Evolutionary conservation across 179 eudicot genomes (phyloP).

Genomic region (Gypsophila paniculata): DNA sequence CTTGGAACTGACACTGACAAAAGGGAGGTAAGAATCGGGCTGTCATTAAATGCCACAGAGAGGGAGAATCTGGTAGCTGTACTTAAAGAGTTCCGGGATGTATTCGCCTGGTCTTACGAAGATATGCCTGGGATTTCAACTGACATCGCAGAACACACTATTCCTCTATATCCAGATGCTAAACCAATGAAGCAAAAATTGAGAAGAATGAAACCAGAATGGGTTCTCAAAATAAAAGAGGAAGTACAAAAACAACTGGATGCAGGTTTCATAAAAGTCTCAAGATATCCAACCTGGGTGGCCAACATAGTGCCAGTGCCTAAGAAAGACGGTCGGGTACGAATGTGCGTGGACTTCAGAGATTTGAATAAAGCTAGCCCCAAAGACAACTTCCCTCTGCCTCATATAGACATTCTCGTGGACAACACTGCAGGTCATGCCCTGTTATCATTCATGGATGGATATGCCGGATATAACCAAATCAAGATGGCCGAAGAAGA

Average conservation of each 20-base stretch:
- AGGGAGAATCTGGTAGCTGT: not conserved
- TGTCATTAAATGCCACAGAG: not conserved
- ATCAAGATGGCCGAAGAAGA: not conserved
- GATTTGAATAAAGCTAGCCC: not conserved
- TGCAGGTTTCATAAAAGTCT: not conserved
- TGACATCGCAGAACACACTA: not conserved
- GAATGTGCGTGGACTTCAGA: not conserved
- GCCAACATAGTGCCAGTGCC: not conserved
- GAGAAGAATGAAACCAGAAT: not conserved
- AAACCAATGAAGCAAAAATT: constrained; percentile 3
- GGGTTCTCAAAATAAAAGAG: not conserved
- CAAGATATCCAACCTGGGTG: not conserved
- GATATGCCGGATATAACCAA: not conserved
- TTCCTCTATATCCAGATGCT: not conserved
- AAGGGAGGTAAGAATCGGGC: not conserved
- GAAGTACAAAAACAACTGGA: not conserved
- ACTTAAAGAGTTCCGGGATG: not conserved
- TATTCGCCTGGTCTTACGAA: not conserved
- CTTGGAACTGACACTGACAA: not conserved
- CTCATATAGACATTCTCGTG: not conserved
- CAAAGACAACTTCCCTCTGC: not conserved
- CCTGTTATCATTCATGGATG: not conserved
- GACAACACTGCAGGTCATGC: not conserved
- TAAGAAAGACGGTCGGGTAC: not conserved
- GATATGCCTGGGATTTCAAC: not conserved